Evolutionary conservation across 768 basidiomycete species (phyloP).

Genomic region (Tylopilus balloui): DNA sequence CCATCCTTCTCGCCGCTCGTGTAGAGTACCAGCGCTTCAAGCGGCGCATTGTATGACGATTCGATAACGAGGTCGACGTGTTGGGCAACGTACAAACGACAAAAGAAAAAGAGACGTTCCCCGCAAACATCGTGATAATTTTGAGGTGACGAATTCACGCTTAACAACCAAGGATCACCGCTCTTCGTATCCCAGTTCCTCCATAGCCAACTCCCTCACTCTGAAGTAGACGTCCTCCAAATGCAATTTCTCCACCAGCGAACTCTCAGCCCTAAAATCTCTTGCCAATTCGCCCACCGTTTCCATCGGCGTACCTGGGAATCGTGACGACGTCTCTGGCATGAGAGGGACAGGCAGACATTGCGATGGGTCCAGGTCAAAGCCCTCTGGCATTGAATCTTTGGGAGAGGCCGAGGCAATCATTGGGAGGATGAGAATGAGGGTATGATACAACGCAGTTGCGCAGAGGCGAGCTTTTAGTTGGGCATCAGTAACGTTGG

Average conservation of each 20-base stretch:
- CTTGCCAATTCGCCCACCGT: constrained; percentile 52
- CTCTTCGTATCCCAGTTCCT: constrained; percentile 41
- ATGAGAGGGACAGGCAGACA: constrained; percentile 55
- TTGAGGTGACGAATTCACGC: background rate
- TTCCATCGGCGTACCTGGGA: constrained; percentile 69
- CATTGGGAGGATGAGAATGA: constrained; percentile 44
- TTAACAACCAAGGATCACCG: constrained; percentile 10
- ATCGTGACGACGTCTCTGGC: constrained; percentile 63
- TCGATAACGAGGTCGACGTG: background rate
- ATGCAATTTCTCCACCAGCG: constrained; percentile 47
- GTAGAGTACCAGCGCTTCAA: constrained; percentile 47
- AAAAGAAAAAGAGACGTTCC: background rate
- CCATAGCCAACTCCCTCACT: constrained; percentile 56
- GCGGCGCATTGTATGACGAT: constrained; percentile 26
- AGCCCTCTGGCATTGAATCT: constrained; percentile 40
- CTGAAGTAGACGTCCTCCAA: constrained; percentile 60
- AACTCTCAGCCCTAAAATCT: constrained; percentile 63
- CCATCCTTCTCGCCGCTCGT: constrained; percentile 55
- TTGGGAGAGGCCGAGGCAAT: constrained; percentile 23
- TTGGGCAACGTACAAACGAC: too few species aligned
- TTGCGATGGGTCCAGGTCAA: constrained; percentile 52
- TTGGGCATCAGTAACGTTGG: constrained; percentile 72
- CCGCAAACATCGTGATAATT: background rate
- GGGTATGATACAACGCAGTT: constrained; percentile 72
- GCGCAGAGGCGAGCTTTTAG: constrained; percentile 63